Evolutionary conservation across 2,329 filamentous ascomycete genomes (phyloP), one percentile per base, ranked within the genome.

Genomic region (Colletotrichum nymphaeae): DNA sequence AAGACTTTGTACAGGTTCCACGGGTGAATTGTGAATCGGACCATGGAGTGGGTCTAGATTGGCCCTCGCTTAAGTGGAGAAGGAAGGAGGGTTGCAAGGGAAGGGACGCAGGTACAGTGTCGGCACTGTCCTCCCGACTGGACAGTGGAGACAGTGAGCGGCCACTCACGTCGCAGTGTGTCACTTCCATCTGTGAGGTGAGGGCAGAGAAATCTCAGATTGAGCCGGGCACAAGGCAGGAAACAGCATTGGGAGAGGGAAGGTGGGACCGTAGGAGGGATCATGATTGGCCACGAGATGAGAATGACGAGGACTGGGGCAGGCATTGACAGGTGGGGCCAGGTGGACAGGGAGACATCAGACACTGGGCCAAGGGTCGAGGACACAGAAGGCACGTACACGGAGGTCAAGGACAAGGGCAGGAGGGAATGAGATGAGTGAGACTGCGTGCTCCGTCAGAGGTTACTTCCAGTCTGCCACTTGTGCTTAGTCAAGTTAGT

Each of bases 1-100:
- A 69, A 42, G 66, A 59, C 30, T 35, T 52, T 32, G 46, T 63
- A 52, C 46, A 35, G 42, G 30, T 63, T n/a, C 46, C 60, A n/a
- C 46, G 60, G n/a, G 42, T 24, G 46, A 26, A 53, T 35, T 53
- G n/a, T 26, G 58, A 53, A 72, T 72, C 70, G 63, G 66, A 69
- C 59, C 70, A 69, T 73, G 53, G 52, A 69, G 70, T 69, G 70
- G 66, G 37, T 30, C 66, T 11, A 32, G 16, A 53, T 69, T 49
- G 24, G 16, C 19, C n/a, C 19, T 72, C 37, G 65, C 42, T 59
- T 46, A 35, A 59, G 52, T 14, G 37, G 46, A 26, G 42, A 49
- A 55, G 9, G 68, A 46, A 58, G 28, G 26, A 67, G 26, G 69
- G 56, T 52, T 63, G 53, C 55, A 58, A 55, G 69, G 59, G 52